Evolutionary conservation across 2,329 filamentous ascomycete species (phyloP).

Genomic region (Cylindrodendrum hubeiense): DNA sequence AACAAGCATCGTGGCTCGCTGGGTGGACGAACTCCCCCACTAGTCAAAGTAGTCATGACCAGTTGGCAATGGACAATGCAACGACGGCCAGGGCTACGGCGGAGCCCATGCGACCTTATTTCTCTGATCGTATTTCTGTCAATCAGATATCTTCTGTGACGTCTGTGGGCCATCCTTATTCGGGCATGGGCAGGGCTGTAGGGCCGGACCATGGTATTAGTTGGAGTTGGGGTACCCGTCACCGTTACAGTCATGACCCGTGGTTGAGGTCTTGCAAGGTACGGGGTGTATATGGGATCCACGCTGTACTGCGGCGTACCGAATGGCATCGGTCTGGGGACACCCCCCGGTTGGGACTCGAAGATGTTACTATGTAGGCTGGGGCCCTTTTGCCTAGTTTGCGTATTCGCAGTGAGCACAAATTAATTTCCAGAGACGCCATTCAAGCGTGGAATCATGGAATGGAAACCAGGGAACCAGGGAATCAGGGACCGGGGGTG

Average conservation of each 20-base stretch:
- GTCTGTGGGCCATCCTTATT: slow-evolving; percentile 17
- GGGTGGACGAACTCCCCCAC: neutral
- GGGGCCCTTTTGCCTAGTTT: neutral
- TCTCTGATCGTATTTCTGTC: slow-evolving; percentile 15
- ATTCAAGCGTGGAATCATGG: neutral
- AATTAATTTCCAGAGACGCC: neutral
- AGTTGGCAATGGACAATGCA: neutral
- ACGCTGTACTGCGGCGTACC: too few species aligned
- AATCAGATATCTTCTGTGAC: slow-evolving; percentile 10
- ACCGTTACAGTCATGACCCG: neutral
- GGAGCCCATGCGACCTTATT: neutral
- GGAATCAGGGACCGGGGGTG: neutral
- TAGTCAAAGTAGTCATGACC: neutral
- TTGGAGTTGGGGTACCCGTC: neutral
- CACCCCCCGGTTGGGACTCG: neutral
- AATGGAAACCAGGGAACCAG: neutral
- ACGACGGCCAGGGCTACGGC: slow-evolving; percentile 2
- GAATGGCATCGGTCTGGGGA: neutral
- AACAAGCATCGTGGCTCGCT: slow-evolving; percentile 36
- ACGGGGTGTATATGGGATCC: neutral
- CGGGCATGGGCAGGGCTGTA: slow-evolving; percentile 15
- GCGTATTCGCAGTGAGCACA: neutral
- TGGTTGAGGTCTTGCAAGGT: neutral
- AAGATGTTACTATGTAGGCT: neutral
- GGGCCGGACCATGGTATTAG: neutral